Conservation (phyloP, 129 eudicot species). For the Saposhnikovia divaricata region DNA sequence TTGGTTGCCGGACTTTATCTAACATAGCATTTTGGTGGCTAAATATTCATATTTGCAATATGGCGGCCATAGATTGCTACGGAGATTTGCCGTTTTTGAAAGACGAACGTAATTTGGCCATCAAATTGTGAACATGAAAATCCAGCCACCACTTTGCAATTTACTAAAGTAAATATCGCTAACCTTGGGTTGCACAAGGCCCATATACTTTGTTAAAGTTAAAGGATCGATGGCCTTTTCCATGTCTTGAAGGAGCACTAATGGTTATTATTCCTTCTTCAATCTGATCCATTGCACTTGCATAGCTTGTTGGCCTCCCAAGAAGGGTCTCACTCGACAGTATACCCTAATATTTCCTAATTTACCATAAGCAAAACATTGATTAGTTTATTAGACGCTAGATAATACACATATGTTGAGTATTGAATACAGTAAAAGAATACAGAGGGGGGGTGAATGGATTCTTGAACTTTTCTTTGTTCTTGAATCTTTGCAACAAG, state of each 20-base stretch:
- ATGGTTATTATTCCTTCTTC: slow-evolving; percentile 86
- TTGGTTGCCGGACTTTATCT: background rate
- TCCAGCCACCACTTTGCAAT: background rate
- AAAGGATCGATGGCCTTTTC: slow-evolving; percentile 80
- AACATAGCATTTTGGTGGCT: background rate
- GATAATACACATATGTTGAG: background rate
- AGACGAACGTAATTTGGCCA: background rate
- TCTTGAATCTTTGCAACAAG: no score
- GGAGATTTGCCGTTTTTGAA: background rate
- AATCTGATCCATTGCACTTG: slow-evolving; percentile 64
- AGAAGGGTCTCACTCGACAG: slow-evolving; percentile 92
- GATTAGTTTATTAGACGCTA: background rate
- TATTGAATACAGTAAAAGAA: no score
- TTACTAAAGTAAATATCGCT: slow-evolving; percentile 13
- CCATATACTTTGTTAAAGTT: slow-evolving; percentile 95
- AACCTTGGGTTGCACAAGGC: slow-evolving; percentile 90
- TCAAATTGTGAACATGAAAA: background rate
- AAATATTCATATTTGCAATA: background rate
- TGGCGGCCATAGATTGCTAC: background rate
- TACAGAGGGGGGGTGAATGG: no score
- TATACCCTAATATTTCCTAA: slow-evolving; percentile 93
- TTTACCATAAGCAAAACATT: slow-evolving; percentile 9
- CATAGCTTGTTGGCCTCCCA: slow-evolving; percentile 41
- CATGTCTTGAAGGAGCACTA: slow-evolving; percentile 70
- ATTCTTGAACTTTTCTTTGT: no score